Evolutionary conservation across 2,329 filamentous ascomycete species (phyloP).

Genomic region (Penicillium sclerotiorum): DNA sequence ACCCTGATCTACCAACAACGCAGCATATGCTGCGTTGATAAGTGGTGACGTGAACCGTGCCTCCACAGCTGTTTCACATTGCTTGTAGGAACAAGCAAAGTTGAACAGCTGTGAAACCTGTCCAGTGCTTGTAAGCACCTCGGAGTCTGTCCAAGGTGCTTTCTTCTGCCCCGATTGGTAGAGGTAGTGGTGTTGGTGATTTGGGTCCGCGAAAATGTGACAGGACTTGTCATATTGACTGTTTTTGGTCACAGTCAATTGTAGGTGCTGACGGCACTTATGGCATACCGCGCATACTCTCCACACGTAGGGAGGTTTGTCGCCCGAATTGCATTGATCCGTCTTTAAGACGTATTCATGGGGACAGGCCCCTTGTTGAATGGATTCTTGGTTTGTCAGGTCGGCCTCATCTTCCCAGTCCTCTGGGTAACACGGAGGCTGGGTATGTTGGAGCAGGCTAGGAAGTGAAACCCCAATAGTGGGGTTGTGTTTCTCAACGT

Average conservation of each 20-base stretch:
- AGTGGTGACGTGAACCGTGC: slow-evolving; percentile 58
- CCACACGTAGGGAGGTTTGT: slow-evolving; percentile 50
- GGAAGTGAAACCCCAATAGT: too few relatives aligned
- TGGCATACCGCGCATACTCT: slow-evolving; percentile 62
- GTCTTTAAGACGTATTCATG: too few relatives aligned
- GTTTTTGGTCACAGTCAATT: slow-evolving; percentile 56
- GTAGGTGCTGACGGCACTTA: slow-evolving; percentile 64
- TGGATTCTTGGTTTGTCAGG: too few relatives aligned
- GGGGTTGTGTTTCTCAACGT: too few relatives aligned
- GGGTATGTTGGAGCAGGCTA: too few relatives aligned
- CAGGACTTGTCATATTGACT: too few relatives aligned
- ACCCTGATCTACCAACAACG: slow-evolving; percentile 57
- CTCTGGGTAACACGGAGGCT: too few relatives aligned
- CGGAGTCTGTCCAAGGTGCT: slow-evolving; percentile 20
- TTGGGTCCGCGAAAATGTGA: too few relatives aligned
- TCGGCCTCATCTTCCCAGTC: too few relatives aligned
- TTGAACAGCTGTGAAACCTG: slow-evolving; percentile 48
- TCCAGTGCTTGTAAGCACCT: slow-evolving; percentile 32
- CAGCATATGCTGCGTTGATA: slow-evolving; percentile 52
- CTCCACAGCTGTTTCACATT: slow-evolving; percentile 57
- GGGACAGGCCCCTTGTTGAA: too few relatives aligned
- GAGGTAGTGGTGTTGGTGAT: slow-evolving; percentile 68
- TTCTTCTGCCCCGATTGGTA: slow-evolving; percentile 41
- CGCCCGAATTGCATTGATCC: too few relatives aligned
- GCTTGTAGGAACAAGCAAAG: slow-evolving; percentile 63